A percentile compares a stretch with the other conserved stretches of the same genome.
These are phyloP conservation scores for Sutorius eximius DNA, from an alignment of 1,284 basidiomycete genomes.

Conservation along the genomic window DNA sequence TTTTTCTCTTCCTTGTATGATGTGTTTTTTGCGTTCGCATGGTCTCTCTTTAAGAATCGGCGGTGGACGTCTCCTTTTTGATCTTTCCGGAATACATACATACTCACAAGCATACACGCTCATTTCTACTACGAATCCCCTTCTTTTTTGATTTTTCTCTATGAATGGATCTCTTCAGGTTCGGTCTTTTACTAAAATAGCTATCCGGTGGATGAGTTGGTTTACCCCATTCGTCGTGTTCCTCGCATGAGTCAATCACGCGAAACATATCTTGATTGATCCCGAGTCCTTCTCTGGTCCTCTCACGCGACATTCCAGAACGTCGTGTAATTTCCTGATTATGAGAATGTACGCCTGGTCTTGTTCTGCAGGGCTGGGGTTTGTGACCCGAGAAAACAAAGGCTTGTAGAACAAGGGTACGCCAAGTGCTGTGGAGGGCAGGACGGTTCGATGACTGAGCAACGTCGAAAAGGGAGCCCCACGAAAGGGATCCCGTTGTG, in stretches of 20 bases:
- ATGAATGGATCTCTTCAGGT: conserved; percentile 25
- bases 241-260: neutral
- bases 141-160: conserved; percentile 2
- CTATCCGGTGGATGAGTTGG: neutral
- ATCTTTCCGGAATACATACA: conserved; percentile 30
- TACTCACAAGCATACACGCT: conserved; percentile 23
- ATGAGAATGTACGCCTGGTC: conserved; percentile 10
- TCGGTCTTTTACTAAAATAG: conserved; percentile 6
- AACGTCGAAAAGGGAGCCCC: too few species aligned
- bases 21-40: neutral
- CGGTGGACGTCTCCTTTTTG: conserved; percentile 4
- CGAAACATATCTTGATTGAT: neutral
- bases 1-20: neutral
- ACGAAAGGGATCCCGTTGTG: too few species aligned
- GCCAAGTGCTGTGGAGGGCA: too few species aligned
- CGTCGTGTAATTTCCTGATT: conserved; percentile 5
- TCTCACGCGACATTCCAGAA: conserved; percentile 9
- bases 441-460: neutral
- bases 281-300: neutral
- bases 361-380: conserved; percentile 12
- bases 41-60: conserved; percentile 14
- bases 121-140: conserved; percentile 25
- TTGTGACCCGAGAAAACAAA: too few species aligned
- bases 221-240: neutral
- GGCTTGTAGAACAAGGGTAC: too few species aligned